Base-by-base conservation (phyloP, 1,284 basidiomycete genomes). In the Ganoderma sinense region DNA sequence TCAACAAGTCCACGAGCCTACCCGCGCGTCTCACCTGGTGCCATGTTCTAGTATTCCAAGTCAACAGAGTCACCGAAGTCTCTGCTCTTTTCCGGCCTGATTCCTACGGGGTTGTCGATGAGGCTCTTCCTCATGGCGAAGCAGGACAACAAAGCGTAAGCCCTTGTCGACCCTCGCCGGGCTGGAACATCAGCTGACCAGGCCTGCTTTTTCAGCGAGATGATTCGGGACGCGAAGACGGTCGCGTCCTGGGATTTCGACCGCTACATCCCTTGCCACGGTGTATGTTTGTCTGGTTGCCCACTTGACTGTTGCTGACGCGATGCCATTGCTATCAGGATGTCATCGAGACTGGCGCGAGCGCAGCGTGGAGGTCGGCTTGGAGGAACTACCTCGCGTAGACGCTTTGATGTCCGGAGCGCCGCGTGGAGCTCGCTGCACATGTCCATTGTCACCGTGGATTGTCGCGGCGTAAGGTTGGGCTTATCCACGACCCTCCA, bases 241-340 rank as follows among this genome's bases (percentile, higher is more conserved):
- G 94, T 97, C 2, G 86, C 89, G 1, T 86, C 82, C 1, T 97
- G 96, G 96, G 91, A 97, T 75, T 97, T 96, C 79, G 89, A 94
- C 40, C 85, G 94, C 58, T 93, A 98, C 77, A 96, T 98, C 69
- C 95, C 95, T 61, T 97, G 96, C 77, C 97, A 98, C 80, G 97
- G 94, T 20, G 92, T 93, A 78, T 75, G 88, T 80, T 53, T 26
- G 64, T 20, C n/a, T 56, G 11, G n/a, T 33, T 40, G 36, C 31
- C 2, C 36, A n/a, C 36, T 20, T 39, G 14, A 7, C 23, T 3
- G 56, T 36, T 59, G 56, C 29, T 48, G 31, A 63, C 33, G 56
- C 20, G 10, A 23, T 43, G 4, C 5, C 59, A 10, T 23, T 2
- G 20, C 36, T 7, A 55, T 7, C n/a, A 76, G 86, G 93, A 96